Conservation (phyloP, 129 eudicot species). For the Tagetes patula region DNA sequence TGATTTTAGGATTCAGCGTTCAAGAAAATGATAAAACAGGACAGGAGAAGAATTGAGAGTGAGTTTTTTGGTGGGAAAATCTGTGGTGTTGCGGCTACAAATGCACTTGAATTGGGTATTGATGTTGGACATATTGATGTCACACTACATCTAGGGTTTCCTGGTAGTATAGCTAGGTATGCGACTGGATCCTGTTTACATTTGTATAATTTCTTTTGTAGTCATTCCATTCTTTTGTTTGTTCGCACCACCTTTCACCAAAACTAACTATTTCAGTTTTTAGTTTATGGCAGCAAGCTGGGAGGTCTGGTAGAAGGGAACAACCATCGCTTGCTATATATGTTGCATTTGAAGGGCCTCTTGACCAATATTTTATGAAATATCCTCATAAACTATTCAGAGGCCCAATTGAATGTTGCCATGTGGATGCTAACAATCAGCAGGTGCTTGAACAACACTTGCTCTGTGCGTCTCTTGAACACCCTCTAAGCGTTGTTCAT, state of each 20-base stretch:
- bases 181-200: background rate
- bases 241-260: conserved; percentile 14
- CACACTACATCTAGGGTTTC: conserved; percentile 95
- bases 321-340: conserved; percentile 86
- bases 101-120: conserved; percentile 96
- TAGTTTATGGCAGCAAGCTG: conserved; percentile 99
- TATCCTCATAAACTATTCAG: conserved; percentile 74
- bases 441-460: conserved; percentile 94
- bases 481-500: conserved; percentile 70
- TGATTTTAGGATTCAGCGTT: background rate
- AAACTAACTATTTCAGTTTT: conserved; percentile 2
- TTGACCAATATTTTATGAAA: conserved; percentile 95
- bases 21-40: conserved; percentile 48
- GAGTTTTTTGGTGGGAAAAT: conserved; percentile 73
- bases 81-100: conserved; percentile 90
- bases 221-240: conserved; percentile 6
- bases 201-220: background rate
- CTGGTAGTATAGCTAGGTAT: conserved; percentile 97
- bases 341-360: conserved; percentile 98
- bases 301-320: conserved; percentile 96
- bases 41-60: conserved; percentile 81
- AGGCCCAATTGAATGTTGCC: conserved; percentile 86
- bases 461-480: conserved; percentile 82
- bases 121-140: conserved; percentile 97
- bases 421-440: conserved; percentile 74